Conservation (phyloP, 1,284 basidiomycete species). For the Cryptococcus sp. region DNA sequence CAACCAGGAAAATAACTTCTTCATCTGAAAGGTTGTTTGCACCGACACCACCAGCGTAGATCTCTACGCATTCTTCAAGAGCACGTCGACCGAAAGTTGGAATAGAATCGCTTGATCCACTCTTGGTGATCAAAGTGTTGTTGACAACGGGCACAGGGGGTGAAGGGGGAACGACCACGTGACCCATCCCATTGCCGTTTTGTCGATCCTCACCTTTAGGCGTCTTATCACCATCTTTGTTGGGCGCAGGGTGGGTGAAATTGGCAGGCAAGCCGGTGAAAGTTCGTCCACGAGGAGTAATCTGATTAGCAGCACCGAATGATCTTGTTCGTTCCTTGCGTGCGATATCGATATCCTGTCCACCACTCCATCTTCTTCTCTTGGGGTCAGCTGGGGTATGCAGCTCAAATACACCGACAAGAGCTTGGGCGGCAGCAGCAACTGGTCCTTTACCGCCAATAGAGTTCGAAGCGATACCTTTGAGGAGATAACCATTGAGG, state of each 20-base stretch:
- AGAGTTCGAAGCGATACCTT: slow-evolving; percentile 56
- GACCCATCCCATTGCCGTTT: slow-evolving; percentile 15
- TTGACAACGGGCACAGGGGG: slow-evolving; percentile 30
- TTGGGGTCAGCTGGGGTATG: slow-evolving; percentile 15
- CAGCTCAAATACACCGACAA: slow-evolving; percentile 47
- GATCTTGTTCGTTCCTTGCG: slow-evolving; percentile 1
- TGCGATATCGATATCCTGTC: slow-evolving; percentile 1
- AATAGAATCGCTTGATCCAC: slow-evolving; percentile 10
- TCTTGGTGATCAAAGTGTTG: background rate
- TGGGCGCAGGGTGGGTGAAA: slow-evolving; percentile 12
- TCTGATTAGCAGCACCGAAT: background rate
- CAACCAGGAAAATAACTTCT: slow-evolving; percentile 81
- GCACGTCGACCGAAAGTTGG: slow-evolving; percentile 50
- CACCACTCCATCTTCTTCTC: slow-evolving; percentile 11
- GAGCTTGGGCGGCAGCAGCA: slow-evolving; percentile 49
- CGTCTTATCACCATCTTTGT: slow-evolving; percentile 25
- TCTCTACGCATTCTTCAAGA: slow-evolving; percentile 75
- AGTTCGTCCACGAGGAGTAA: slow-evolving; percentile 16
- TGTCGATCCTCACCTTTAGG: slow-evolving; percentile 15
- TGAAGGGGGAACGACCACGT: slow-evolving; percentile 21
- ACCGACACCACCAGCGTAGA: slow-evolving; percentile 74
- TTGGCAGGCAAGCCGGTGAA: slow-evolving; percentile 6
- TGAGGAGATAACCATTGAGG: slow-evolving; percentile 90
- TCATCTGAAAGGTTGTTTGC: slow-evolving; percentile 72
- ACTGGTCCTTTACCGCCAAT: slow-evolving; percentile 48